Conservation (phyloP, 73 alveolate species). For the Paramecium biaurelia region DNA sequence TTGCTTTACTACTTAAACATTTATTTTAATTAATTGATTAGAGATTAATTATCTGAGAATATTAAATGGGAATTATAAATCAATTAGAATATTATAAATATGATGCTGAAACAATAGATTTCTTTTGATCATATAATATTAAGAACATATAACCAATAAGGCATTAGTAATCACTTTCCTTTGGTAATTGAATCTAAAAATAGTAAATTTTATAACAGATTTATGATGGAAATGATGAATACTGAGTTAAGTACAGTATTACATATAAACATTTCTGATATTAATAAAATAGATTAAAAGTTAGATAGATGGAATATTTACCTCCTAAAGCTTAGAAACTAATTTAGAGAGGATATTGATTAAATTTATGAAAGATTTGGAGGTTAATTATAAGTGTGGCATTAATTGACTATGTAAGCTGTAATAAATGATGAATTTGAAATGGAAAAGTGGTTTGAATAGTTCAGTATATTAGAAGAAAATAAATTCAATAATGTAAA, state of each 20-base stretch:
- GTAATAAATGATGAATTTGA: neutral
- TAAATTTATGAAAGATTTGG: neutral
- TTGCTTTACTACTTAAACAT: neutral
- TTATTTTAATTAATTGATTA: neutral
- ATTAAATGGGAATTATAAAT: neutral
- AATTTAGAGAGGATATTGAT: constrained; percentile 4
- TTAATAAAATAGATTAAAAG: neutral
- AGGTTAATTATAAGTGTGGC: neutral
- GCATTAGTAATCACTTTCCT: constrained; percentile 38
- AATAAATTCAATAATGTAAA: neutral
- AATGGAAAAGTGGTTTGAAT: neutral
- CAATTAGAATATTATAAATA: constrained; percentile 10
- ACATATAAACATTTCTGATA: neutral
- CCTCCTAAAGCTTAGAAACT: neutral
- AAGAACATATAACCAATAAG: neutral
- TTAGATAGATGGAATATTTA: neutral
- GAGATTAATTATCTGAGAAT: neutral
- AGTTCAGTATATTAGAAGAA: neutral
- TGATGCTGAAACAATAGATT: constrained; percentile 44
- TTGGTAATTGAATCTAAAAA: neutral
- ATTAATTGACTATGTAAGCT: neutral
- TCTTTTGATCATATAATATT: constrained; percentile 49
- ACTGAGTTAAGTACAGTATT: constrained; percentile 18
- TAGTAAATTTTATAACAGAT: constrained; percentile 8
- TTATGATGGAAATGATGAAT: constrained; percentile 64